phyloP scores from a whole-genome alignment of 2,329 filamentous ascomycete genomes.

The Penicillium verrucosum region DNA sequence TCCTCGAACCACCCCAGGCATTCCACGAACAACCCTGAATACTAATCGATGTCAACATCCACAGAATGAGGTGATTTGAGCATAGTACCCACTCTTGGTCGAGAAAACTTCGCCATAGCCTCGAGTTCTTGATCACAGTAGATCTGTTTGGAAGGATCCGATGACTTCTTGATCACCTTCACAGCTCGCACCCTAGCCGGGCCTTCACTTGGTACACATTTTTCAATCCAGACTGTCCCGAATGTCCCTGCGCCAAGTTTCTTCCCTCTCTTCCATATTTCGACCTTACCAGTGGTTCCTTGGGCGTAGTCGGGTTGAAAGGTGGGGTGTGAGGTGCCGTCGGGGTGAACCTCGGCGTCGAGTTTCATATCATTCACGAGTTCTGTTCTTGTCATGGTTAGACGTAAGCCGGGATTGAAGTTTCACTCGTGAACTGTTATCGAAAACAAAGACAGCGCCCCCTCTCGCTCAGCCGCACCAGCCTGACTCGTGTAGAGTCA shows the following conservation, averaged over 20 bases:
- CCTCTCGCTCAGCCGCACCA: no score
- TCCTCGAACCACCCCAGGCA: no score
- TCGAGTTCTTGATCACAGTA: background rate
- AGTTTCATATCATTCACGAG: background rate
- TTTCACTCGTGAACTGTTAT: background rate
- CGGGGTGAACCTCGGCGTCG: background rate
- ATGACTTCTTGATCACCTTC: background rate
- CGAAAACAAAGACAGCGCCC: background rate
- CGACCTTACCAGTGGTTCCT: background rate
- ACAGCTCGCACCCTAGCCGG: background rate
- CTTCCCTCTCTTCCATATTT: background rate
- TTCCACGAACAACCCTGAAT: no score
- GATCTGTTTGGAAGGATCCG: background rate
- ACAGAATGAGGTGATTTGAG: no score
- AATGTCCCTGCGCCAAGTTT: background rate
- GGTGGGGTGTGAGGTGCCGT: background rate
- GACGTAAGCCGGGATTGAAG: background rate
- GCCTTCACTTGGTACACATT: background rate
- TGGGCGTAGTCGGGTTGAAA: background rate
- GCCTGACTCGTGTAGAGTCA: no score
- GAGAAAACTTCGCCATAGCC: no score
- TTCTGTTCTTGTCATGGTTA: background rate
- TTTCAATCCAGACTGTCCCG: background rate
- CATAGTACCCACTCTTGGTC: no score
- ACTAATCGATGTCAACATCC: no score